Conservation (phyloP, 2,329 filamentous ascomycete species). For the Cladosporium velox region DNA sequence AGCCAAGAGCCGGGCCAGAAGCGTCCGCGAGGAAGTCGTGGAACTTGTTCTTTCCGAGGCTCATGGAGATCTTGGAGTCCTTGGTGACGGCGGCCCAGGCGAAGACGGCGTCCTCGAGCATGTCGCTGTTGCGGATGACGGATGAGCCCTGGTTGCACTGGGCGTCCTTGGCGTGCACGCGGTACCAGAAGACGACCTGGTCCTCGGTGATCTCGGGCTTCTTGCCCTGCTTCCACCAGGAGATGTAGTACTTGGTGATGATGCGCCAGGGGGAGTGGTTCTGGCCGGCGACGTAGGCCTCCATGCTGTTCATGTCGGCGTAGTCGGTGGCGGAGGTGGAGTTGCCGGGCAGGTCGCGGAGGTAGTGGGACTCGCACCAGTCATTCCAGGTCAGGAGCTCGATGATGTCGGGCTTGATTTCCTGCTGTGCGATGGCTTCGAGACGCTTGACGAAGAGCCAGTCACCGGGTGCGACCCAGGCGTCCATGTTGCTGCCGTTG, state of each 20-base stretch:
- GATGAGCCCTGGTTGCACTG: conserved; percentile 37
- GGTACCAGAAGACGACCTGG: conserved; percentile 44
- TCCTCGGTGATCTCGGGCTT: conserved; percentile 38
- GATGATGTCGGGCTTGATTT: conserved; percentile 42
- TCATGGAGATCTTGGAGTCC: conserved; percentile 37
- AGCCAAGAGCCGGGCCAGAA: conserved; percentile 35
- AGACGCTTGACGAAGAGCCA: conserved; percentile 41
- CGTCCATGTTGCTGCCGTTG: conserved; percentile 37
- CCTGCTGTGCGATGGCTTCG: conserved; percentile 27
- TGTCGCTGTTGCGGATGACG: conserved; percentile 37
- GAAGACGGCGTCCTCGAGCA: conserved; percentile 41
- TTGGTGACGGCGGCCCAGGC: conserved; percentile 40
- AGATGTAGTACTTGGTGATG: conserved; percentile 43
- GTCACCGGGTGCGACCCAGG: conserved; percentile 43
- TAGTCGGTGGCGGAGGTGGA: conserved; percentile 28
- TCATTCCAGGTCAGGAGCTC: conserved; percentile 45
- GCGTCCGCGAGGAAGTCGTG: conserved; percentile 37
- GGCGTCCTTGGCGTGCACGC: conserved; percentile 40
- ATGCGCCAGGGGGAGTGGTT: conserved; percentile 43
- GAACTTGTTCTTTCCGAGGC: conserved; percentile 38
- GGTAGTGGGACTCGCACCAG: conserved; percentile 44
- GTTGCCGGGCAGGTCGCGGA: conserved; percentile 39
- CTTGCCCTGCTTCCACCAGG: conserved; percentile 40
- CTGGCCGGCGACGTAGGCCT: conserved; percentile 40
- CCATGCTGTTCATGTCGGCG: conserved; percentile 38